Base-by-base conservation (phyloP, 1,284 basidiomycete genomes). In the Earliella scabrosa region DNA sequence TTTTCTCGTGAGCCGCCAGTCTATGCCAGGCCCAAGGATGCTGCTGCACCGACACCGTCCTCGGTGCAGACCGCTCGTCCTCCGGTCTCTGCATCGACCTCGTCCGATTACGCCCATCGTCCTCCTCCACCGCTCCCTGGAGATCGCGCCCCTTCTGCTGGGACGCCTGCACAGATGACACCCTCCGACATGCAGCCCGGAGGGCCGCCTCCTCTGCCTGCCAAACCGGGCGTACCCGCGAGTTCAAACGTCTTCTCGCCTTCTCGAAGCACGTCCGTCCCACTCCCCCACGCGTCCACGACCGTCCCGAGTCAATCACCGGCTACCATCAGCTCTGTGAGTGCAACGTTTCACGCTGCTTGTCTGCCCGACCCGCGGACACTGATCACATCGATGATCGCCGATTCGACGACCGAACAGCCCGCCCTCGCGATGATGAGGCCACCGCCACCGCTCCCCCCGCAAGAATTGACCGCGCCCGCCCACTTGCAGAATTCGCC, bases 1-100 rank as follows among this genome's bases (percentile, higher is more conserved):
- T 99, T 99, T 75, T 94, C 92, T 8, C 77, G 79, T 24, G 82
- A 88, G 56, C 96, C 97, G 40, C 96, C 97, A 4, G 87, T 98
- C 13, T 98, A 96, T 70, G 88, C 96, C 36, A 95, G 91, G 73
- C 90, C 94, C 16, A 80, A 76, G 67, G 60, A 67, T 43, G 51
- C 57, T 43, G 51, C 57, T 21, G 24, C 61, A 21, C 26, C 63
- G 9, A 44, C 58, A 35, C 63, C 63, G 24, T 56, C 67, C 43
- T 61, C 62, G 18, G 23, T 24, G 18, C 45, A 47, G n/a, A 64
- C 63, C 16, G 54, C 66, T 38, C 66, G 65, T 7, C 61, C 68
- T 16, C 29, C 47, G 20, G 54, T 56, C 4, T 62, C 64, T 11
- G n/a, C n/a, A n/a, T n/a, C n/a, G n/a, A 38, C 56, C 27, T 50